Percentiles rank a stretch among this genome's conserved stretches.
Conservation (phyloP, 2,329 filamentous ascomycete species). For the Curvularia lunata region DNA sequence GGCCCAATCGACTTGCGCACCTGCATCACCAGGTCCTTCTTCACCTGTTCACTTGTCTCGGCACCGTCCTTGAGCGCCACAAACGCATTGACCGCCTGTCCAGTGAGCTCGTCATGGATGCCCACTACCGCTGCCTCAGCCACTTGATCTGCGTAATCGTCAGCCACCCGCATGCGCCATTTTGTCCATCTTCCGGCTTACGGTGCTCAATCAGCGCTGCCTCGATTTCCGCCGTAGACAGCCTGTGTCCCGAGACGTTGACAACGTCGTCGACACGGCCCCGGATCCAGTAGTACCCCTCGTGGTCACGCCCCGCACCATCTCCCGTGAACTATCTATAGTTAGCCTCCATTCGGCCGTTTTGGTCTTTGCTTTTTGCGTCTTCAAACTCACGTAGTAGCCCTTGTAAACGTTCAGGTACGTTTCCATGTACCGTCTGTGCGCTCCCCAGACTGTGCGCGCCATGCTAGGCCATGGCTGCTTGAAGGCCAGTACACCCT, state of each 20-base stretch:
- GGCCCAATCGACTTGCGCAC: slow-evolving; percentile 97
- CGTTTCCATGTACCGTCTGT: slow-evolving; percentile 98
- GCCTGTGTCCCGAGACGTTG: slow-evolving; percentile 93
- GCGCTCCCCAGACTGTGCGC: slow-evolving; percentile 94
- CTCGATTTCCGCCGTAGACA: slow-evolving; percentile 98
- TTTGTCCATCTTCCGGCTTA: slow-evolving; percentile 40
- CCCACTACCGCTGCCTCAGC: slow-evolving; percentile 96
- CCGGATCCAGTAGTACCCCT: slow-evolving; percentile 99
- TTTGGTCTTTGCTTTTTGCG: not conserved
- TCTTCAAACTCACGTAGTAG: slow-evolving; percentile 77
- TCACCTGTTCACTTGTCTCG: slow-evolving; percentile 77
- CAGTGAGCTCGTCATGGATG: slow-evolving; percentile 89
- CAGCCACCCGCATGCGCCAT: slow-evolving; percentile 21
- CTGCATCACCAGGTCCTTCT: slow-evolving; percentile 92
- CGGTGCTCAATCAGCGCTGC: slow-evolving; percentile 92
- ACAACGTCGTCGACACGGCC: slow-evolving; percentile 98
- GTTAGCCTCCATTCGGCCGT: slow-evolving; percentile 25
- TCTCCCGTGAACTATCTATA: slow-evolving; percentile 79
- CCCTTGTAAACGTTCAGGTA: slow-evolving; percentile 98
- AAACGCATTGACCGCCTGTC: slow-evolving; percentile 97
- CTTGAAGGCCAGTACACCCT: slow-evolving; percentile 96
- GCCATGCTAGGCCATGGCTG: slow-evolving; percentile 99
- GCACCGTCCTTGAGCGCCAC: slow-evolving; percentile 87
- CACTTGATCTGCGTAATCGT: slow-evolving; percentile 63
- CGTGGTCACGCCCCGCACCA: slow-evolving; percentile 92